Evolutionary conservation across 768 basidiomycete genomes (phyloP).

Genomic region (Termitomyces sp.): DNA sequence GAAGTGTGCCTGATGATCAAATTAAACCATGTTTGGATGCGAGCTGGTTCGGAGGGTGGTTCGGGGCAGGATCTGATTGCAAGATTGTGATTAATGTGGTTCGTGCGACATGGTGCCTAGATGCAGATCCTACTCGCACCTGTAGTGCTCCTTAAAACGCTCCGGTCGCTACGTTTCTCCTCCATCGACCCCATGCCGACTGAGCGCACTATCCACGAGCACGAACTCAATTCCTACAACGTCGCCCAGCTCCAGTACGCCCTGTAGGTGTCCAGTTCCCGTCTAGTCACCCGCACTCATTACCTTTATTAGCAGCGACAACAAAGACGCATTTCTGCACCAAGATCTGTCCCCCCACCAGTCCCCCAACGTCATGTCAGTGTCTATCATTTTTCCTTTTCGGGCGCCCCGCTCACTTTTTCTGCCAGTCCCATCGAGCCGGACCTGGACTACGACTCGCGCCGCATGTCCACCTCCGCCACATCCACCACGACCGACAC

Average conservation of each 20-base stretch:
- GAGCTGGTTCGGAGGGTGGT: constrained; percentile 8
- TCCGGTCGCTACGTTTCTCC: not conserved
- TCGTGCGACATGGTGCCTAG: too few species aligned
- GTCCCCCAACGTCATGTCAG: constrained; percentile 46
- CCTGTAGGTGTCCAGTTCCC: constrained; percentile 25
- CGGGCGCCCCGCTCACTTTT: not conserved
- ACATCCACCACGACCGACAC: constrained; percentile 64
- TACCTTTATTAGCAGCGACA: constrained; percentile 32
- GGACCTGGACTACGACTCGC: constrained; percentile 54
- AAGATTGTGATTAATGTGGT: not conserved
- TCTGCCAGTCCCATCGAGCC: constrained; percentile 13
- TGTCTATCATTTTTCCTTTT: constrained; percentile 12
- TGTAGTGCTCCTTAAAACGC: constrained; percentile 20
- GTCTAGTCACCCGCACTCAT: not conserved
- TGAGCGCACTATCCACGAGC: constrained; percentile 30
- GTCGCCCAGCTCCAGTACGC: constrained; percentile 61
- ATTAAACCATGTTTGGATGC: constrained; percentile 14
- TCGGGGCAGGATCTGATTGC: too few species aligned
- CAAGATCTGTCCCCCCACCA: constrained; percentile 33
- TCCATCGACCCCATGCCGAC: constrained; percentile 49
- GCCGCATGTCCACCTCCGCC: constrained; percentile 79
- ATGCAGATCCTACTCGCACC: constrained; percentile 21
- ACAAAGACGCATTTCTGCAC: constrained; percentile 32
- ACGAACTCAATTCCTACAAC: constrained; percentile 56
- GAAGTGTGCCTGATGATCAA: constrained; percentile 14